These are phyloP conservation scores for Wickerhamomyces canadensis DNA, from an alignment of 805 yeast genomes.

Conservation along the genomic window DNA sequence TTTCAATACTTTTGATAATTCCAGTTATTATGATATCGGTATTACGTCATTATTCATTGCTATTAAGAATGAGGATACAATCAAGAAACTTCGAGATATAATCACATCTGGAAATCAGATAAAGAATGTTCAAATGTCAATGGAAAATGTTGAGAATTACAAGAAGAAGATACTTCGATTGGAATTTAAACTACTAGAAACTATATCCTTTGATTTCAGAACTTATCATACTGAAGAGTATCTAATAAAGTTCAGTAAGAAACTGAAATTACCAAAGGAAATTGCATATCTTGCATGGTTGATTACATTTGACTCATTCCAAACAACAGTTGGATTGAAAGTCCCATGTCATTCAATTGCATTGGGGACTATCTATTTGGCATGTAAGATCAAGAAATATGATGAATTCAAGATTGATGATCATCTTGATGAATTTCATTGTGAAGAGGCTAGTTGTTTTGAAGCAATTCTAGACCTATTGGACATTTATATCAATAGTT, in stretches of 20 bases:
- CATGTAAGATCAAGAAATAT: constrained; percentile 40
- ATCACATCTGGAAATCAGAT: constrained; percentile 35
- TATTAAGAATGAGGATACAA: constrained; percentile 76
- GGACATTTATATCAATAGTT: constrained; percentile 55
- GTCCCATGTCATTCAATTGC: constrained; percentile 77
- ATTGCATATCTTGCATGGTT: constrained; percentile 61
- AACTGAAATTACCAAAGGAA: constrained; percentile 38
- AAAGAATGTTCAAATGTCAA: constrained; percentile 22
- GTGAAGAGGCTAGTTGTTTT: constrained; percentile 26
- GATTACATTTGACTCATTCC: constrained; percentile 66
- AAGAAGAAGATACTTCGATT: constrained; percentile 49
- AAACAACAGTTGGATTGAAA: constrained; percentile 61
- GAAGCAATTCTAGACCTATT: constrained; percentile 53
- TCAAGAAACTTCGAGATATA: constrained; percentile 66
- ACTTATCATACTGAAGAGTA: constrained; percentile 61
- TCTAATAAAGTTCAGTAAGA: constrained; percentile 55
- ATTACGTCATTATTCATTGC: constrained; percentile 66
- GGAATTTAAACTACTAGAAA: constrained; percentile 72
- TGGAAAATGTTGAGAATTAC: constrained; percentile 44
- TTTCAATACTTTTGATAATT: constrained; percentile 53
- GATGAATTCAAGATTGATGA: constrained; percentile 24
- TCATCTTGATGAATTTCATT: constrained; percentile 8
- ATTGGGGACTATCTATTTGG: constrained; percentile 56
- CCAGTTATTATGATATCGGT: constrained; percentile 56
- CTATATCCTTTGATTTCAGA: constrained; percentile 76